phyloP scores from a whole-genome alignment of 2,329 filamentous ascomycete genomes.

The Pseudogymnoascus sp. region DNA sequence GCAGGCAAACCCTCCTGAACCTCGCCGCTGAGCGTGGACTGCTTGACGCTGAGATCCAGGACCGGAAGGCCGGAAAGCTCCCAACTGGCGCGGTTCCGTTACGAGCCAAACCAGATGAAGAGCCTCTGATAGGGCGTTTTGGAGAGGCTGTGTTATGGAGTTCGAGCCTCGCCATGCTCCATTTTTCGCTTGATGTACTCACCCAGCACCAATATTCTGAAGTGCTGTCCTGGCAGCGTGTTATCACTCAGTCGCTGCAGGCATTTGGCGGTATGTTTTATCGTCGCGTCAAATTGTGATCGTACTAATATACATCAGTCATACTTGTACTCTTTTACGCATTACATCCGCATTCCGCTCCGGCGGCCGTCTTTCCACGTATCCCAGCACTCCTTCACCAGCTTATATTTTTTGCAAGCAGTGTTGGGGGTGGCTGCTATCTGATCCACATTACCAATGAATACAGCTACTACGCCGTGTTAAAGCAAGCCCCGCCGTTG shows the following conservation, averaged over 20 bases:
- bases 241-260: conserved; percentile 45
- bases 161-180: conserved; percentile 59
- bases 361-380: conserved; percentile 43
- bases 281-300: conserved; percentile 7
- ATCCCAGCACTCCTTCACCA: conserved; percentile 47
- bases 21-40: conserved; percentile 60
- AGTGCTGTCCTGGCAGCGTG: conserved; percentile 50
- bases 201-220: conserved; percentile 74
- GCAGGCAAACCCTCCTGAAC: conserved; percentile 63
- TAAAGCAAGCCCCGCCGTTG: conserved; percentile 85
- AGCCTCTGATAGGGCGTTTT: conserved; percentile 26
- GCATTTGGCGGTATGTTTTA: conserved; percentile 44
- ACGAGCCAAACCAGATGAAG: conserved; percentile 17
- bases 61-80: conserved; percentile 23
- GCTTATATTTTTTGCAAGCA: conserved; percentile 55
- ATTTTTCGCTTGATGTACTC: conserved; percentile 72
- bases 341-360: conserved; percentile 33
- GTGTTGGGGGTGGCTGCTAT: conserved; percentile 63
- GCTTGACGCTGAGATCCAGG: conserved; percentile 19
- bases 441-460: conserved; percentile 75
- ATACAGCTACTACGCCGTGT: conserved; percentile 74
- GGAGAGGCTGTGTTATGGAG: conserved; percentile 50
- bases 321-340: conserved; percentile 28
- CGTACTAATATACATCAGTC: conserved; percentile 28
- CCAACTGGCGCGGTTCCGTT: conserved; percentile 17